Evolutionary conservation across 345 rosid species (phyloP), one percentile per base, ranked within the genome.

Genomic region (Brassica cretica): DNA sequence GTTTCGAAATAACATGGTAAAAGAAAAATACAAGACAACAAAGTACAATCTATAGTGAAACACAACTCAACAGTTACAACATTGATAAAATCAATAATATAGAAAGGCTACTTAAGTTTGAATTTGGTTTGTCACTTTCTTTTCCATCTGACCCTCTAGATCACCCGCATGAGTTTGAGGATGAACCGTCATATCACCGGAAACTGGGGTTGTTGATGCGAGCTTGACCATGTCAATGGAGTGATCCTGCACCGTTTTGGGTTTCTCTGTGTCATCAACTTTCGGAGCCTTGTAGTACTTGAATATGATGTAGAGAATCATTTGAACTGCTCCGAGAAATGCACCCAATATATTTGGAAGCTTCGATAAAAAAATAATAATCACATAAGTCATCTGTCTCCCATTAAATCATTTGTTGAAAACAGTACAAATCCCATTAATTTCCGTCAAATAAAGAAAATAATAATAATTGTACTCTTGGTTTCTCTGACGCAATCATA

Each of bases 281-380:
- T 68, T 77, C 19, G 78, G 77, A 4, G 66, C n/a, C 62, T 82
- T 82, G 69, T 77, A 68, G 16, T 82, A 83, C 71, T 75, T 86
- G 25, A 85, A 88, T n/a, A 85, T 39, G 49, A 80, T 29, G 65
- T 88, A 88, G 1, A 88, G 58, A 27, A 82, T 65, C 91, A 88
- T 88, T 75, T 88, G 91, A 41, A 82, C 74, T 30, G 85, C 37
- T 29, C 91, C 91, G 1, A 88, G 85, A 21, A 76, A n/a, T 11
- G 85, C 76, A 12, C 91, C 91, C 51, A 88, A 27, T 74, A 85
- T 74, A 19, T 88, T 88, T 55, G 91, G 91, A 75, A 86, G 69
- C 91, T 88, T 81, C 61, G 53, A 30, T 21, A 2, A 24, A 16
- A 15, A 12, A 7, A 2, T 12, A n/a, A 3, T 16, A 37, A 55